These are phyloP conservation scores for Fusarium heterosporum DNA, from an alignment of 2,329 filamentous ascomycete species.

Conservation along the genomic window DNA sequence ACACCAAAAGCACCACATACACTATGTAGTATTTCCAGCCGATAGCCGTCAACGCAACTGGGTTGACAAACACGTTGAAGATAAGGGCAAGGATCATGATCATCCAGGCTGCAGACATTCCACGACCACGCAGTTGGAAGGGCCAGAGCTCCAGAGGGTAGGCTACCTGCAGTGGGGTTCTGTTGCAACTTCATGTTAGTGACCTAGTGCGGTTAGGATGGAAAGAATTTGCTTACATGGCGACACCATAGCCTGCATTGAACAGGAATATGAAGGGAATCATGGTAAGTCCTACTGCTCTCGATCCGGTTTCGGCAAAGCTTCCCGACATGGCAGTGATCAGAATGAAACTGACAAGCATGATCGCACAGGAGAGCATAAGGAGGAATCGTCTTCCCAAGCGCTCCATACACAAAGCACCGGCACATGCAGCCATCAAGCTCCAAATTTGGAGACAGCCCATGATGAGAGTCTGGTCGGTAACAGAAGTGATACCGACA, in stretches of 20 bases:
- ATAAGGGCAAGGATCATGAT: slow-evolving; percentile 21
- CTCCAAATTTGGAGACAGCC: slow-evolving; percentile 24
- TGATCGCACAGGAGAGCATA: slow-evolving; percentile 12
- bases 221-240: not conserved
- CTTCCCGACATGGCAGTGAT: slow-evolving; percentile 23
- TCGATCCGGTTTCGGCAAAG: slow-evolving; percentile 11
- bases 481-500: slow-evolving; percentile 20
- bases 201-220: rapidly evolving
- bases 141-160: slow-evolving; percentile 25
- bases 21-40: slow-evolving; percentile 26
- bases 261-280: slow-evolving; percentile 22
- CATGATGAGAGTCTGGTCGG: slow-evolving; percentile 23
- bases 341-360: slow-evolving; percentile 19
- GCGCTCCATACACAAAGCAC: slow-evolving; percentile 3
- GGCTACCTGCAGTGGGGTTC: slow-evolving; percentile 19
- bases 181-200: not conserved
- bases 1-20: slow-evolving; percentile 15
- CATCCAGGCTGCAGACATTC: slow-evolving; percentile 23
- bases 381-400: slow-evolving; percentile 12
- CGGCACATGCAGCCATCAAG: slow-evolving; percentile 16
- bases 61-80: slow-evolving; percentile 25
- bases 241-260: slow-evolving; percentile 21
- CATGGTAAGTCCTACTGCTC: slow-evolving; percentile 20
- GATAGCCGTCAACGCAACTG: slow-evolving; percentile 2
- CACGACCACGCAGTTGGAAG: slow-evolving; percentile 20